Evolutionary conservation across 257 asterid genomes (phyloP).

Genomic region (Ilex asprella): DNA sequence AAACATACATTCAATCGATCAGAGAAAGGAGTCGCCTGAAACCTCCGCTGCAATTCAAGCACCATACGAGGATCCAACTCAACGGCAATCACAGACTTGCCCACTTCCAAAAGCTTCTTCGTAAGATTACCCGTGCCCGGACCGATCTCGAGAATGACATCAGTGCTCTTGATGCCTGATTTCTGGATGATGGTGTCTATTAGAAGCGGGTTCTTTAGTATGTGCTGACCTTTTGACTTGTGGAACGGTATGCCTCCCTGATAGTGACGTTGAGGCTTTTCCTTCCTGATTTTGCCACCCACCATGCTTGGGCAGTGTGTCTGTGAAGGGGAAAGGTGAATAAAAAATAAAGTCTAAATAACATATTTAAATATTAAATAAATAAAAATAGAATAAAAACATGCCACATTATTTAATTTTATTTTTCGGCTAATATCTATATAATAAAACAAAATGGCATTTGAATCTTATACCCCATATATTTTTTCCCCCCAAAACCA

Average conservation of each 20-base stretch:
- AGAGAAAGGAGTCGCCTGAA: conserved; percentile 77
- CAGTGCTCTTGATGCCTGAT: conserved; percentile 86
- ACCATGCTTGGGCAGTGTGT: conserved; percentile 41
- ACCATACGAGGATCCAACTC: conserved; percentile 98
- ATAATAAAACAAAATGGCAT: too few species aligned
- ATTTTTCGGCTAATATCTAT: too few species aligned
- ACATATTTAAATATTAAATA: too few species aligned
- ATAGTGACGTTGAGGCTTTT: conserved; percentile 45
- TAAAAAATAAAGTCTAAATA: too few species aligned
- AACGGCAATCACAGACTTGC: conserved; percentile 79
- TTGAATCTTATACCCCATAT: too few species aligned
- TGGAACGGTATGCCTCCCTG: conserved; percentile 90
- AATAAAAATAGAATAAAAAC: too few species aligned
- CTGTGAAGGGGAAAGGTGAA: too few species aligned
- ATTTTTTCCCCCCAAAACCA: too few species aligned
- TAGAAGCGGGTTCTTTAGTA: conserved; percentile 73
- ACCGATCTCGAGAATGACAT: conserved; percentile 82
- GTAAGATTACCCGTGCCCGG: conserved; percentile 97
- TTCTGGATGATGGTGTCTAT: conserved; percentile 81
- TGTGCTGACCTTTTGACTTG: conserved; percentile 95
- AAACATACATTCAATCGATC: conserved; percentile 46
- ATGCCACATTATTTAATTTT: too few species aligned
- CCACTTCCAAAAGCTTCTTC: conserved; percentile 93
- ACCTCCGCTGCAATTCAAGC: conserved; percentile 81
- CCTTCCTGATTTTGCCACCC: conserved; percentile 83